Conservation (phyloP, 495 filamentous ascomycete genomes). For the Daldinia decipiens region DNA sequence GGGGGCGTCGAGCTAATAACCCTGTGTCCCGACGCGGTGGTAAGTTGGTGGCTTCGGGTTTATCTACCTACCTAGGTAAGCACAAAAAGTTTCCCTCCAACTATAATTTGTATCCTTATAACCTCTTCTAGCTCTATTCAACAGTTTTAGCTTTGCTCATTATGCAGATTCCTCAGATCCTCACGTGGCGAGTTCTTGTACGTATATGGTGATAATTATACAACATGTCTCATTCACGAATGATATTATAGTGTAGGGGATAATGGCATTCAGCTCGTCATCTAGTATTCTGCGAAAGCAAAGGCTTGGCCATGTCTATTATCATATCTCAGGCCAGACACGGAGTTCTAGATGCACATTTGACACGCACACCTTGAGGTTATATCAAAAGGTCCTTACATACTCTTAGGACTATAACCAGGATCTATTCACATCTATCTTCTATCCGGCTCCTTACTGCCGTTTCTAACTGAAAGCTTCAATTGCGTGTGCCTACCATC, state of each 20-base stretch:
- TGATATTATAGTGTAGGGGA: not conserved
- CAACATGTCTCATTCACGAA: not conserved
- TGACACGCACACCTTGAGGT: not conserved
- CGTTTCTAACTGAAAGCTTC: not conserved
- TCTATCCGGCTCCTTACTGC: not conserved
- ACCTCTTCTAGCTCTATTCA: slow-evolving; percentile 7
- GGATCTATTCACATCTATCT: slow-evolving; percentile 5
- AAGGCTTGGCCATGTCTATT: not conserved
- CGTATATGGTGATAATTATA: not conserved
- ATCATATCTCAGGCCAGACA: not conserved
- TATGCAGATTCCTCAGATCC: too few relatives aligned
- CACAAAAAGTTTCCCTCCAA: not conserved
- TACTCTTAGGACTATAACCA: not conserved
- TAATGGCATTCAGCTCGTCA: not conserved
- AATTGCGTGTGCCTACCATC: not conserved
- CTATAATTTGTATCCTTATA: slow-evolving; percentile 20
- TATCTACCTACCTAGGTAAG: too few relatives aligned
- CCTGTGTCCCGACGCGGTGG: slow-evolving; percentile 11
- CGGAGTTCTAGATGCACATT: slow-evolving; percentile 1
- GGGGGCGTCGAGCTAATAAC: not conserved
- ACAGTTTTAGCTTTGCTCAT: not conserved
- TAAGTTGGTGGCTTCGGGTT: not conserved
- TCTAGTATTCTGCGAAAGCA: not conserved
- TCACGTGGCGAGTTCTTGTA: too few relatives aligned
- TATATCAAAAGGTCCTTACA: not conserved